Percentiles rank a stretch among this genome's conserved stretches.
phyloP scores from a whole-genome alignment of 208 protist species.

The Porcisia deanei region DNA sequence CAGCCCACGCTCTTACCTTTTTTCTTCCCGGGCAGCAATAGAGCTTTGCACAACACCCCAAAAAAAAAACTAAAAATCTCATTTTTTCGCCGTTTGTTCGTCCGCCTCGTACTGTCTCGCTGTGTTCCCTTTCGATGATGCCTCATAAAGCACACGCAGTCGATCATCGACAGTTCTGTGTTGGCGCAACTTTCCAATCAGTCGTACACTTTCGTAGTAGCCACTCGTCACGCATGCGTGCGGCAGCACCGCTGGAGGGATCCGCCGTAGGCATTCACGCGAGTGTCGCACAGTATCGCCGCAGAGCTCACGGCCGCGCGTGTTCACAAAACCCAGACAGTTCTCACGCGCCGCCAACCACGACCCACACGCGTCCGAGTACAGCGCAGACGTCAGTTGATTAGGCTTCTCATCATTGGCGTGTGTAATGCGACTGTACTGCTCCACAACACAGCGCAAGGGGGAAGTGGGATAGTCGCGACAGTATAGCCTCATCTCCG shows the following conservation, averaged over 20 bases:
- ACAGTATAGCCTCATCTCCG: constrained; percentile 33
- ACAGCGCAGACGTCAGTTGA: constrained; percentile 2
- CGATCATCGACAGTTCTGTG: constrained; percentile 18
- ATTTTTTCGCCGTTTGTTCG: not conserved
- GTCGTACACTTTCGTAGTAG: constrained; percentile 77
- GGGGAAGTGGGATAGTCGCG: constrained; percentile 8
- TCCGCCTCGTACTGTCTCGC: not conserved
- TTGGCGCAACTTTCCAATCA: constrained; percentile 51
- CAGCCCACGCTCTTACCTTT: too few species aligned
- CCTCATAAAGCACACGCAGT: constrained; percentile 6
- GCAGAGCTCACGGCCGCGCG: constrained; percentile 35
- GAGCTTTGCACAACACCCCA: too few species aligned
- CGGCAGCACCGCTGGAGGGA: constrained; percentile 43
- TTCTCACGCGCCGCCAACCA: constrained; percentile 67
- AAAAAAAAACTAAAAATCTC: not conserved
- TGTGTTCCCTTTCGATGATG: not conserved
- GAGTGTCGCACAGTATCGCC: constrained; percentile 11
- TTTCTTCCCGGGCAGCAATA: too few species aligned
- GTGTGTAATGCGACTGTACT: constrained; percentile 13
- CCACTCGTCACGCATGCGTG: constrained; percentile 51
- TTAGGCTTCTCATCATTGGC: not conserved
- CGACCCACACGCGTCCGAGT: constrained; percentile 40
- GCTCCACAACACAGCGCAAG: constrained; percentile 32
- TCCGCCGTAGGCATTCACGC: constrained; percentile 66
- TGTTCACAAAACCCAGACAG: constrained; percentile 50